Evolutionary conservation across 331 rosid genomes (phyloP), one percentile per base, ranked within the genome.

Genomic region (Cydonia oblonga): DNA sequence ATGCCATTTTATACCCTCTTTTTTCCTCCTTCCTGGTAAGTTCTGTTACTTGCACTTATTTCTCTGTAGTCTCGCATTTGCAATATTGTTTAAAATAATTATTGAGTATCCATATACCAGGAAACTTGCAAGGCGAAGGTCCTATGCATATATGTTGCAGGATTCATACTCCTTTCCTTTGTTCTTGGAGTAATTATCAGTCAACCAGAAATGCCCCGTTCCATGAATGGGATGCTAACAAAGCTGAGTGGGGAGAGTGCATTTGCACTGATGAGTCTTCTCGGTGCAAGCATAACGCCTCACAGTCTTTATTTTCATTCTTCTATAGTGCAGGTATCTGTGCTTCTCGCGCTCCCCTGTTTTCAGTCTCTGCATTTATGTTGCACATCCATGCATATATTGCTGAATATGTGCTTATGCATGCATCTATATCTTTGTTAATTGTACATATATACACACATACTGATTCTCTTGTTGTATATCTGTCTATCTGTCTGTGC

Each of bases 281-380:
- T 93, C 65, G 98, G 98, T 80, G 96, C 98, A 73, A 89, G 87
- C 76, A 82, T 93, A 66, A 86, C 87, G 82, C 98, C 98, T 82
- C 98, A 93, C 80, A 91, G 89, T 81, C 81, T 93, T 73, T 90
- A 91, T 83, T 90, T 93, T 72, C 92, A 93, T 89, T 93, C 98
- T 42, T 91, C 93, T 54, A 75, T 93, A 77, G 96, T 93, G 77
- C 93, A 89, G 97, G 98, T 93, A 82, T 81, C 66, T 72, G 51
- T 83, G 77, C 30, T 38, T 75, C 69, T 44, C 25, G 35, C 7
- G 19, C 79, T 71, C 66, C 18, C 22, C 20, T 6, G 11, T 76
- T 54, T 40, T 73, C 29, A 53, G 62, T 66, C 38, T 73, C 64
- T 60, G 56, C 73, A 46, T 25, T 63, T 26, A 12, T 0, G 10